These are phyloP conservation scores for Wickerhamomyces chambardii DNA, from an alignment of 805 yeast genomes.

Conservation along the genomic window DNA sequence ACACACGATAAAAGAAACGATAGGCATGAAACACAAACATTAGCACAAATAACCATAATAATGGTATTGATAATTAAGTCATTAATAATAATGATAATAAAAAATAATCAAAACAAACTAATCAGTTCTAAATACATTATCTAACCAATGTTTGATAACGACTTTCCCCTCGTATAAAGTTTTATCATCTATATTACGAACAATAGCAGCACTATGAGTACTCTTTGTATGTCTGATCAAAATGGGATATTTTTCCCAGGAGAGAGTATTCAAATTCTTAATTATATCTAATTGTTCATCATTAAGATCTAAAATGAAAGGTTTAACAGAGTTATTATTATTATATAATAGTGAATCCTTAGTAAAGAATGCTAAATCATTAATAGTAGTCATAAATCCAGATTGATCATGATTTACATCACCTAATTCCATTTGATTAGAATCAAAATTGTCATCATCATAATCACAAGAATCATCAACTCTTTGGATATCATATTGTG, in stretches of 20 bases:
- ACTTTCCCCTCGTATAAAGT: conserved; percentile 61
- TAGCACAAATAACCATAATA: too few relatives aligned
- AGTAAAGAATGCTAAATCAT: conserved; percentile 18
- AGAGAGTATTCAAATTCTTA: conserved; percentile 42
- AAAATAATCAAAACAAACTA: not conserved
- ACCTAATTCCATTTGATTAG: too few relatives aligned
- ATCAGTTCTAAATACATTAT: conserved; percentile 24
- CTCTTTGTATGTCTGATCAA: conserved; percentile 55
- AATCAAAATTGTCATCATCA: too few relatives aligned
- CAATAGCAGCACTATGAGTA: conserved; percentile 80
- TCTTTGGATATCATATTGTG: conserved; percentile 8
- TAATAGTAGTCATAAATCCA: conserved; percentile 17
- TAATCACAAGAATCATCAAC: not conserved
- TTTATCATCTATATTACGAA: conserved; percentile 43
- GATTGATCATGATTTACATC: conserved; percentile 10
- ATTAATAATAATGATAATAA: too few relatives aligned
- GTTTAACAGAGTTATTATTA: conserved; percentile 9
- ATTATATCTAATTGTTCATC: conserved; percentile 42
- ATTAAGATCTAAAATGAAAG: conserved; percentile 26
- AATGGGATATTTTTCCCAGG: conserved; percentile 68
- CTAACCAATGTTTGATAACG: conserved; percentile 58
- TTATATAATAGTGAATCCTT: conserved; percentile 9
- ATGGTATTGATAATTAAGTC: too few relatives aligned
- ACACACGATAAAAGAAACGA: too few relatives aligned
- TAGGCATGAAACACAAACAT: too few relatives aligned